Percentiles rank a stretch among this genome's conserved stretches.
phyloP scores from a whole-genome alignment of 352 stramenopile species.

The Phytopythium kandeliae region DNA sequence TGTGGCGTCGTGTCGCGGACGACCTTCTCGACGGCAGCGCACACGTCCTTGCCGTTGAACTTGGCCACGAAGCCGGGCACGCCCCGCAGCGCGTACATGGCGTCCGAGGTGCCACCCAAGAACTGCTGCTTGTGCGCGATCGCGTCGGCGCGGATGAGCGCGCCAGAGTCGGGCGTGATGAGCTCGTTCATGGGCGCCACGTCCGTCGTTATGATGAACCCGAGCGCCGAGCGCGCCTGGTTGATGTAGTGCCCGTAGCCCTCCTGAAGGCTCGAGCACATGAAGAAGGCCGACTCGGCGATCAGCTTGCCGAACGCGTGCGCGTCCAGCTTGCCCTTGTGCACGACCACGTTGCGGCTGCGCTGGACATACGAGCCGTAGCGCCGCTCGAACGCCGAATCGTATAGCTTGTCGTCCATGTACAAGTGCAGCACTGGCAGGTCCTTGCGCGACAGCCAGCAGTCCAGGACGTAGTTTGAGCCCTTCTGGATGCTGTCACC shows the following conservation, averaged over 20 bases:
- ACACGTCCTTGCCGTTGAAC: constrained; percentile 32
- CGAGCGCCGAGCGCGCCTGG: constrained; percentile 38
- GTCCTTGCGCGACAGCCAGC: constrained; percentile 28
- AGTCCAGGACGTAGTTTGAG: constrained; percentile 53
- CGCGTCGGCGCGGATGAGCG: constrained; percentile 11
- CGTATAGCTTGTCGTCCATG: constrained; percentile 19
- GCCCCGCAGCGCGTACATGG: constrained; percentile 21
- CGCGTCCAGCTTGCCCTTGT: constrained; percentile 13
- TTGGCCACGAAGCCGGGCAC: constrained; percentile 36
- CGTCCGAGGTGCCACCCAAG: constrained; percentile 19
- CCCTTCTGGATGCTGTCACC: too few species aligned
- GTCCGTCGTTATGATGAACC: constrained; percentile 44
- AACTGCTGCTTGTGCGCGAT: constrained; percentile 25
- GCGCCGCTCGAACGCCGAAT: constrained; percentile 12
- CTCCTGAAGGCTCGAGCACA: constrained; percentile 51
- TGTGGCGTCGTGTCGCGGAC: not conserved
- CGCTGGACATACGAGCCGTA: too few species aligned
- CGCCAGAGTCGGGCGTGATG: constrained; percentile 13
- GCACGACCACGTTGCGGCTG: constrained; percentile 21
- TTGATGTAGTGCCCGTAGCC: constrained; percentile 68
- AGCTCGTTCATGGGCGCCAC: constrained; percentile 65
- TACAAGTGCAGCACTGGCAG: constrained; percentile 38
- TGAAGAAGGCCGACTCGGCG: constrained; percentile 34
- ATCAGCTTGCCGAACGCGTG: constrained; percentile 41
- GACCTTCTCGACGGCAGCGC: constrained; percentile 28